These are phyloP conservation scores for Phytophthora pseudosyringae DNA, from an alignment of 352 stramenopile species.

Conservation along the genomic window DNA sequence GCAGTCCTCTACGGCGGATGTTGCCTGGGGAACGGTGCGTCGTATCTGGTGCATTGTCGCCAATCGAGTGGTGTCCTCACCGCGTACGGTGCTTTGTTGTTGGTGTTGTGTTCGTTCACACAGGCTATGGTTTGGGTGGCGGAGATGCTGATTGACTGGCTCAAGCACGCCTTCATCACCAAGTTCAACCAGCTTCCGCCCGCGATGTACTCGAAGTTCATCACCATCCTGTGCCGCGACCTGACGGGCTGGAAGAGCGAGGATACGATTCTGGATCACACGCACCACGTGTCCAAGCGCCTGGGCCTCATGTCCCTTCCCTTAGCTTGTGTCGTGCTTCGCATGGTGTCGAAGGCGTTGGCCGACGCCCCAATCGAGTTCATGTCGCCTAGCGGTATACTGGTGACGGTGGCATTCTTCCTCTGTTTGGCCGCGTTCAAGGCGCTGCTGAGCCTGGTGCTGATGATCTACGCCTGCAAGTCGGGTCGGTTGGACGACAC, in stretches of 20 bases:
- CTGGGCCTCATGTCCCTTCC: conserved; percentile 95
- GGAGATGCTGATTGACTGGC: conserved; percentile 97
- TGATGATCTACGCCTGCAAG: conserved; percentile 82
- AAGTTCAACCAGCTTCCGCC: conserved; percentile 98
- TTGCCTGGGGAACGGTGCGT: conserved; percentile 75
- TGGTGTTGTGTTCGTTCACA: neutral
- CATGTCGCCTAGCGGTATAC: conserved; percentile 42
- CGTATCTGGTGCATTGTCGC: neutral
- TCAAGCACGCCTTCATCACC: conserved; percentile 99
- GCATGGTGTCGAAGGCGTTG: conserved; percentile 78
- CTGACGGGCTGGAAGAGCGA: conserved; percentile 94
- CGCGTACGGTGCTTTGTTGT: neutral
- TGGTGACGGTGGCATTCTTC: conserved; percentile 70
- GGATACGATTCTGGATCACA: conserved; percentile 94
- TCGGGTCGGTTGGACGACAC: conserved; percentile 73
- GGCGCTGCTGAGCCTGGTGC: conserved; percentile 69
- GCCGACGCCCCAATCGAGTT: conserved; percentile 50
- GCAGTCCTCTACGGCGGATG: conserved; percentile 81
- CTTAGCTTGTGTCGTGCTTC: conserved; percentile 93
- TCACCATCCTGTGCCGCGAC: conserved; percentile 94
- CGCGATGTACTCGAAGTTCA: conserved; percentile 95
- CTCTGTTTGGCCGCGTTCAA: conserved; percentile 82
- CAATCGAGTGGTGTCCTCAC: too few species aligned
- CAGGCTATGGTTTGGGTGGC: conserved; percentile 90
- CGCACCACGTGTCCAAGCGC: conserved; percentile 93